These are phyloP conservation scores for Litsea cubeba DNA, from an alignment of 164 flowering plant genomes.

Conservation along the genomic window DNA sequence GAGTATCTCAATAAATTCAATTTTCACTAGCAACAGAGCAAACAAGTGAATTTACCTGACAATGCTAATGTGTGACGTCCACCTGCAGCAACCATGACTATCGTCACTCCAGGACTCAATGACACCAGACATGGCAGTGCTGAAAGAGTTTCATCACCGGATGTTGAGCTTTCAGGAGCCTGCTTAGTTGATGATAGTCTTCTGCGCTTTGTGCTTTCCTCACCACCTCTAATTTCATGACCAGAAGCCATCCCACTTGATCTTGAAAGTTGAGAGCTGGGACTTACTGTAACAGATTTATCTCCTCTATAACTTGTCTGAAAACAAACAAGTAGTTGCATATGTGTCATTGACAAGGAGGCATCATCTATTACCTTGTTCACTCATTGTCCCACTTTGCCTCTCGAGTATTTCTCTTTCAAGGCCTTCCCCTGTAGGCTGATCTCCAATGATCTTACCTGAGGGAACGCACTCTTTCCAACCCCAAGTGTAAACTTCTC, in stretches of 20 bases:
- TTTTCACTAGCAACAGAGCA: too few species aligned
- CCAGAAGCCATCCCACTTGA: constrained; percentile 42
- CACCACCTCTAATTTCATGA: constrained; percentile 42
- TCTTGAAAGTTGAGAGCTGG: constrained; percentile 58
- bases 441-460: constrained; percentile 72
- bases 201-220: constrained; percentile 71
- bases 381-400: constrained; percentile 43
- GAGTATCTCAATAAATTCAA: too few species aligned
- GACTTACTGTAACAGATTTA: constrained; percentile 49
- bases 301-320: constrained; percentile 18
- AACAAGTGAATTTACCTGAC: constrained; percentile 55
- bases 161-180: constrained; percentile 62
- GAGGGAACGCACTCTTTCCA: constrained; percentile 99
- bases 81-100: constrained; percentile 86
- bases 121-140: constrained; percentile 88
- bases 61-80: constrained; percentile 94
- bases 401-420: constrained; percentile 54
- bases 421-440: constrained; percentile 24
- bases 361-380: constrained; percentile 53
- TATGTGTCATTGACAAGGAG: constrained; percentile 4
- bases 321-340: constrained; percentile 8
- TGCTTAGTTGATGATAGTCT: constrained; percentile 70
- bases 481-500: constrained; percentile 97
- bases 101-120: constrained; percentile 77
- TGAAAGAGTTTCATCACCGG: constrained; percentile 69